A percentile compares a stretch with the other conserved stretches of the same genome.
Conservation (phyloP, 2,329 filamentous ascomycete species). For the Diaporthe aspalathi region DNA sequence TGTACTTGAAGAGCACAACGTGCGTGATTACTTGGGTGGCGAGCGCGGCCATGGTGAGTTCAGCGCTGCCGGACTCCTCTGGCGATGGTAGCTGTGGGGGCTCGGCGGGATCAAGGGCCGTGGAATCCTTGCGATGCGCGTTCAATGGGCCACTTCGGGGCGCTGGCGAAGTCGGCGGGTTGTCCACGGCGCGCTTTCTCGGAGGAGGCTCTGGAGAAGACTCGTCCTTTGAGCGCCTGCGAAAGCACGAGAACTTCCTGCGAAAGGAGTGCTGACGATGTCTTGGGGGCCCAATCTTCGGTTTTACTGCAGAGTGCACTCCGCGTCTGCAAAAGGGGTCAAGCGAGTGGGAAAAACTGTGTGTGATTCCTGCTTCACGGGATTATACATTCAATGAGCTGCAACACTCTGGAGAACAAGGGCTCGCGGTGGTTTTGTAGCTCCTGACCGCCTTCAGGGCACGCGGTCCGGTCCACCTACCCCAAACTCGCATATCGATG, state of each 20-base stretch:
- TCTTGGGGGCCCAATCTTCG: background rate
- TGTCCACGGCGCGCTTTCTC: background rate
- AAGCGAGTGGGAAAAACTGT: background rate
- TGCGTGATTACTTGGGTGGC: constrained; percentile 15
- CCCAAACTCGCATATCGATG: background rate
- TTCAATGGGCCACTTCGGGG: background rate
- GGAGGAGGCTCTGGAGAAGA: background rate
- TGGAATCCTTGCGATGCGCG: background rate
- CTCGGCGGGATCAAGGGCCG: background rate
- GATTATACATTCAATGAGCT: background rate
- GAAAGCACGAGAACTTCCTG: constrained; percentile 10
- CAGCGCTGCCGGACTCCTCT: background rate
- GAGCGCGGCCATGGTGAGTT: background rate
- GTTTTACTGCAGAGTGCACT: constrained; percentile 4
- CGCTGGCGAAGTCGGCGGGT: background rate
- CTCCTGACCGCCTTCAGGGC: constrained; percentile 4
- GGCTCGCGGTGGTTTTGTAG: background rate
- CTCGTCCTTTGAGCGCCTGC: background rate
- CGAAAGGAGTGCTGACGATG: background rate
- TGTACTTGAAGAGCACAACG: constrained; percentile 22
- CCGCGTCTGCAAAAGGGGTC: background rate
- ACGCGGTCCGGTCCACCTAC: background rate
- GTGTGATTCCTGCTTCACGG: background rate
- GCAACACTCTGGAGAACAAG: background rate
- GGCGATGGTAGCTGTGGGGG: background rate